Conservation (phyloP, 805 yeast species). For the Hanseniaspora nectarophila region DNA sequence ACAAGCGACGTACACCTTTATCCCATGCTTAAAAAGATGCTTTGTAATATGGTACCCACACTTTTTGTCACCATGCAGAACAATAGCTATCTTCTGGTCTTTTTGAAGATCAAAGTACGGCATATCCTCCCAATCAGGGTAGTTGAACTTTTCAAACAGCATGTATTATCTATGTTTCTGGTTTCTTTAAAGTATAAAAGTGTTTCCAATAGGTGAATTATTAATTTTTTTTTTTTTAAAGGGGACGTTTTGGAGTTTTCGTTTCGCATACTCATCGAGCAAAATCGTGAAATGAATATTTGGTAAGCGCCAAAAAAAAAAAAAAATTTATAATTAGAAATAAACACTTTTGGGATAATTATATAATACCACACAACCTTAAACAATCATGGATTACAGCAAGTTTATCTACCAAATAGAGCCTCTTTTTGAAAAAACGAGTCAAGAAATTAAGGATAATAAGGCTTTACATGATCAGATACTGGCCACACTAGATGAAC, state of each 20-base stretch:
- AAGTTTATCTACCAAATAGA: slow-evolving; percentile 25
- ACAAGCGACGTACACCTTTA: slow-evolving; percentile 61
- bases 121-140: slow-evolving; percentile 36
- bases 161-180: not conserved
- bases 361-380: not conserved
- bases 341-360: too few species aligned
- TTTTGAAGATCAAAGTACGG: slow-evolving; percentile 50
- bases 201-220: not conserved
- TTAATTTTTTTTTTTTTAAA: too few species aligned
- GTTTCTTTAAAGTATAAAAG: not conserved
- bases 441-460: not conserved
- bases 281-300: too few species aligned
- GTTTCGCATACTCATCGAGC: too few species aligned
- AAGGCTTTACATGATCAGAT: slow-evolving; percentile 17
- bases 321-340: not conserved
- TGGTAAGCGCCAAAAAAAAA: not conserved
- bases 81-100: slow-evolving; percentile 52
- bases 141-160: not conserved
- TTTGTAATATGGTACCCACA: slow-evolving; percentile 67
- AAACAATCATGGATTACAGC: slow-evolving; percentile 26
- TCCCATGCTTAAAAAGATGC: slow-evolving; percentile 71
- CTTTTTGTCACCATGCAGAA: slow-evolving; percentile 76
- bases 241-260: too few species aligned
- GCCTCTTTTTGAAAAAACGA: slow-evolving; percentile 20
- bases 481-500: slow-evolving; percentile 19